Base-by-base conservation (phyloP, 148 eudicot species). In the Simmondsia chinensis region DNA sequence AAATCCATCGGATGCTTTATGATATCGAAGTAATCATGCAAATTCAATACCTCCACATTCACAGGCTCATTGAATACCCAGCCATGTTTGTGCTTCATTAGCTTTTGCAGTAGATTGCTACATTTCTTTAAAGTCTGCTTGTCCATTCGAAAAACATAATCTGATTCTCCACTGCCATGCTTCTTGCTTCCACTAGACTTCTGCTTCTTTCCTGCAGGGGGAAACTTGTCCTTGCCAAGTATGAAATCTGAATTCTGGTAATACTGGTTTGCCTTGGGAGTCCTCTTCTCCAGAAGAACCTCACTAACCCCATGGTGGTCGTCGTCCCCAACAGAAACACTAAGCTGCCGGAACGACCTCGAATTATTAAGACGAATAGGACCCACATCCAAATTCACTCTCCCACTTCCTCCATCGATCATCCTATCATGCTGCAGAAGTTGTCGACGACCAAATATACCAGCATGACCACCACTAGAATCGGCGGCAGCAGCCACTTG, bases 1-100 rank as follows among this genome's bases (percentile, higher is more conserved):
- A 87, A 66, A 68, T 87, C 96, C 96, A 87, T 87, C 0, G 96
- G 96, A 48, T 79, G 82, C 63, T 74, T 82, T 32, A 87, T 87
- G 22, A 87, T 72, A 31, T 74, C 84, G 57, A 73, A 83, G 45
- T 87, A 87, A 56, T 87, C 96, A 68, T 64, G 78, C 9, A 87
- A 72, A 22, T 74, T 74, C 15, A 87, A 72, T 11, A 56, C 58
- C 60, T 70, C 65, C 24, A 76, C 94, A 63, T 87, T 77, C 29
- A 87, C 94, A 3, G 96, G 96, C 47, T 67, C 57, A 54, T 79
- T 77, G 41, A 87, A 87, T 41, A 87, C 96, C 96, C 96, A 87
- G 9, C 83, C 80, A 68, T 60, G 62, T 50, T 82, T 83, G 61
- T 87, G 94, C 52, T 75, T 82, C 94, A 77, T 74, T 53, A 87